These are phyloP conservation scores for Venturia effusa DNA, from an alignment of 2,329 filamentous ascomycete species.

Conservation along the genomic window DNA sequence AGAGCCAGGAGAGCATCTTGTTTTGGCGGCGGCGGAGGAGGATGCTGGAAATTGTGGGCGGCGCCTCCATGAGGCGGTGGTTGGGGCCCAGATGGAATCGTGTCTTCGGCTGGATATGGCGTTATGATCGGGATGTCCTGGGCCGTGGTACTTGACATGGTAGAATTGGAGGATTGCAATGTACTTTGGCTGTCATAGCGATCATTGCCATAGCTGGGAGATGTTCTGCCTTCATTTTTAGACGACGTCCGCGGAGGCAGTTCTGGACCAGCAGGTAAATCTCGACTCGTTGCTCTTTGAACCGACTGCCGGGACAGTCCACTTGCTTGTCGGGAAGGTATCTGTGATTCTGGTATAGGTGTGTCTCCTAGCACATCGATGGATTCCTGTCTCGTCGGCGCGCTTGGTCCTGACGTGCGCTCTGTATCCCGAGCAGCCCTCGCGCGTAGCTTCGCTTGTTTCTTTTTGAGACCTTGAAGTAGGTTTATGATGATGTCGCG, in stretches of 20 bases:
- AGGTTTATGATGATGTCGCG: constrained; percentile 98
- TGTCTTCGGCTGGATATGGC: constrained; percentile 56
- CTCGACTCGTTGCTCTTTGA: constrained; percentile 30
- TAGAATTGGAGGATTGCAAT: constrained; percentile 38
- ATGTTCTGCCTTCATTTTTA: constrained; percentile 29
- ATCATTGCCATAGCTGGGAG: constrained; percentile 20
- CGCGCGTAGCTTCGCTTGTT: constrained; percentile 75
- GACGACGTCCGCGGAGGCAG: constrained; percentile 38
- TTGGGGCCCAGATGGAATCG: constrained; percentile 29
- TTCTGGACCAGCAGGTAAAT: constrained; percentile 28
- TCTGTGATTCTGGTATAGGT: constrained; percentile 22
- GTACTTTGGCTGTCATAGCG: constrained; percentile 21
- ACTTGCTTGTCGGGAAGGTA: constrained; percentile 26
- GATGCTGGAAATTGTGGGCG: constrained; percentile 46
- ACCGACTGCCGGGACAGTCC: constrained; percentile 26
- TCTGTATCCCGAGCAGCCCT: constrained; percentile 40
- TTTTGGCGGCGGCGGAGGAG: constrained; percentile 67
- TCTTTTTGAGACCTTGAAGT: constrained; percentile 89
- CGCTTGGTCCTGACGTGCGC: constrained; percentile 11
- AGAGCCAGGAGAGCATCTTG: constrained; percentile 85
- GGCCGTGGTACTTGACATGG: constrained; percentile 61
- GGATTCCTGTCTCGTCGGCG: constrained; percentile 21
- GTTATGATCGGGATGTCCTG: constrained; percentile 67
- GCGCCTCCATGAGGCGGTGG: constrained; percentile 24
- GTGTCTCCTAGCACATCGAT: constrained; percentile 20